Percentiles rank a stretch among this genome's conserved stretches.
These are phyloP conservation scores for Cordyceps fumosorosea DNA, from an alignment of 2,329 filamentous ascomycete genomes.

Conservation along the genomic window DNA sequence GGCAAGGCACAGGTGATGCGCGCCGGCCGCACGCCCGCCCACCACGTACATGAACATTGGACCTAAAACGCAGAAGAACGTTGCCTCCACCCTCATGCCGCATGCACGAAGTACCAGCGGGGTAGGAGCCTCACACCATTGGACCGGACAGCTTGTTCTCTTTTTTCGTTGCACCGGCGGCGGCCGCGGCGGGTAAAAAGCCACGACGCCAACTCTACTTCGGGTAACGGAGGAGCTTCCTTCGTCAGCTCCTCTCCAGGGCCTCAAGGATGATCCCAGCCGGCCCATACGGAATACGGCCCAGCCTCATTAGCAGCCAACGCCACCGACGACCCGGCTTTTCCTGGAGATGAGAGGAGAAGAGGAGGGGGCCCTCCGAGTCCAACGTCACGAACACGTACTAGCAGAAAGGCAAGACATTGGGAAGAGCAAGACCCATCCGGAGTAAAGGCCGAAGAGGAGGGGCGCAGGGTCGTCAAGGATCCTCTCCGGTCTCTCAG, in stretches of 20 bases:
- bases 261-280: neutral
- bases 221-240: neutral
- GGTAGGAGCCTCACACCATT: slow-evolving; percentile 7
- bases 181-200: neutral
- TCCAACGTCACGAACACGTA: neutral
- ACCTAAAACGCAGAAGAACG: neutral
- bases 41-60: neutral
- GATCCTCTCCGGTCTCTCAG: neutral
- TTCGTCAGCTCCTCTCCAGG: neutral
- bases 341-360: neutral
- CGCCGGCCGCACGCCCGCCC: neutral
- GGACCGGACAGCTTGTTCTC: neutral
- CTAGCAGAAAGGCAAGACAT: neutral
- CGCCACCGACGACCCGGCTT: slow-evolving; percentile 8
- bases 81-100: slow-evolving; percentile 6
- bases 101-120: slow-evolving; percentile 1
- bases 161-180: no score
- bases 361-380: neutral
- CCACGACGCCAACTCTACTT: slow-evolving; percentile 1
- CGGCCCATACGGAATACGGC: neutral
- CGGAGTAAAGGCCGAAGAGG: neutral
- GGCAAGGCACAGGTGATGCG: slow-evolving; percentile 8
- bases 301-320: neutral
- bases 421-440: neutral
- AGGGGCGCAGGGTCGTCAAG: neutral